Conservation (phyloP, 1,284 basidiomycete genomes). For the Xerocomus tenax region DNA sequence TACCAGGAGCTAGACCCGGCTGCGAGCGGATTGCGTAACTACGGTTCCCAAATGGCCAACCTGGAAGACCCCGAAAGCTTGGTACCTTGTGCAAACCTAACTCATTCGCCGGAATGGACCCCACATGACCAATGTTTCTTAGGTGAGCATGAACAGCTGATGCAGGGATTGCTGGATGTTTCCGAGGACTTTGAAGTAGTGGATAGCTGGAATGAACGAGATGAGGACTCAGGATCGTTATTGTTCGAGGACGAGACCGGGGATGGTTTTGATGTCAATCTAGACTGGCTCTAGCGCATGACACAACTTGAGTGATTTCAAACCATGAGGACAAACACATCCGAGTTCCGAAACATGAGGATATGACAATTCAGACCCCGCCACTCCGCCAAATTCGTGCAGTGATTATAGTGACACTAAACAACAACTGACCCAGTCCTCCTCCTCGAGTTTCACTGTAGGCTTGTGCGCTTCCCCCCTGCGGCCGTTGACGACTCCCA, state of each 20-base stretch:
- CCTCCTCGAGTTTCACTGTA: slow-evolving; percentile 4
- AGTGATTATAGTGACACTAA: slow-evolving; percentile 13
- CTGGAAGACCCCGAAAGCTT: slow-evolving; percentile 20
- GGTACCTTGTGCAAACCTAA: slow-evolving; percentile 3
- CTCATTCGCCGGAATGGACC: slow-evolving; percentile 6
- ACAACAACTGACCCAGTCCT: slow-evolving; percentile 10
- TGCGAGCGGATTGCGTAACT: slow-evolving; percentile 7
- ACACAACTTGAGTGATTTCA: slow-evolving; percentile 11
- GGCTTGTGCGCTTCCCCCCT: slow-evolving; percentile 25
- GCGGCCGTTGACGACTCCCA: slow-evolving; percentile 18
- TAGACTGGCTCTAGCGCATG: slow-evolving; percentile 6
- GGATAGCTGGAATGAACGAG: slow-evolving; percentile 7
- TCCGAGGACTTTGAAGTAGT: slow-evolving; percentile 12
- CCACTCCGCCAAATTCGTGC: slow-evolving; percentile 21
- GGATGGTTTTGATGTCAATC: slow-evolving; percentile 8
- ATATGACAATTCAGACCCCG: slow-evolving; percentile 18
- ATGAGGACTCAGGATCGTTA: slow-evolving; percentile 16
- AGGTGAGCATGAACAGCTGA: slow-evolving; percentile 16
- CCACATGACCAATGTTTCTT: slow-evolving; percentile 12
- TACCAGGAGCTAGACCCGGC: slow-evolving; percentile 9
- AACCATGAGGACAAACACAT: slow-evolving; percentile 16
- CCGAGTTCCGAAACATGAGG: slow-evolving; percentile 19
- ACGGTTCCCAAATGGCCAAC: slow-evolving; percentile 9
- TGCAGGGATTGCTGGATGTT: slow-evolving; percentile 5
- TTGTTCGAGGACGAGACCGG: slow-evolving; percentile 3